Percentiles rank a stretch among this genome's conserved stretches.
These are phyloP conservation scores for Hypomyces perniciosus DNA, from an alignment of 2,329 filamentous ascomycete genomes.

Conservation along the genomic window DNA sequence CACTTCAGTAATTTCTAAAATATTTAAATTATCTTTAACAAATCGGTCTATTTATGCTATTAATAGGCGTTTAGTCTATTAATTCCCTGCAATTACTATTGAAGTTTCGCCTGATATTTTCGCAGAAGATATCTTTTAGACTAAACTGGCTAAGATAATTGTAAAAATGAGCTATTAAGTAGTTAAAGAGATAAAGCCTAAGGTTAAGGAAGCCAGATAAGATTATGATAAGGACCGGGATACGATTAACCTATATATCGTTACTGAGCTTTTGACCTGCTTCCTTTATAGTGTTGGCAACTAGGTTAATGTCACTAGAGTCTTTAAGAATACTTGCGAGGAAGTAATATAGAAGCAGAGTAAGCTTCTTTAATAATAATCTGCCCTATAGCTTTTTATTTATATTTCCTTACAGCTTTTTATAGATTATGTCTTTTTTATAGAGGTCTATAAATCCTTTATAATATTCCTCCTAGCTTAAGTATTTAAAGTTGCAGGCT, in stretches of 20 bases:
- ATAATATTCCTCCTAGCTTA: not conserved
- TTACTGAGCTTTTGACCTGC: constrained; percentile 42
- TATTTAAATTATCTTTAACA: too few species aligned
- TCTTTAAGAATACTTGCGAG: constrained; percentile 48
- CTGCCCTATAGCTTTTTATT: constrained; percentile 49
- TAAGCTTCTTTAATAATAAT: constrained; percentile 39
- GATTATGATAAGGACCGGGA: constrained; percentile 40
- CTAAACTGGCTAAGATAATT: constrained; percentile 19
- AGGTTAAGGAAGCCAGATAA: constrained; percentile 31
- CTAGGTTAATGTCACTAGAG: not conserved
- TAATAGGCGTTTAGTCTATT: too few species aligned
- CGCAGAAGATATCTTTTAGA: constrained; percentile 15
- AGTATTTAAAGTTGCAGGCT: not conserved
- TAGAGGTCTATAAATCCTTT: not conserved
- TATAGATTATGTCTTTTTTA: not conserved
- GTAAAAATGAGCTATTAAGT: constrained; percentile 26
- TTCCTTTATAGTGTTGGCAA: constrained; percentile 35
- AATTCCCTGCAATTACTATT: too few species aligned
- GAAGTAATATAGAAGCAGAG: constrained; percentile 41
- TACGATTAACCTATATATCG: constrained; percentile 40
- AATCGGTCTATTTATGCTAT: too few species aligned
- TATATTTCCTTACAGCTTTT: constrained; percentile 43
- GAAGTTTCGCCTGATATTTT: constrained; percentile 12
- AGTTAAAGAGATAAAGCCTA: constrained; percentile 15
- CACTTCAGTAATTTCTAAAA: too few species aligned